phyloP scores from a whole-genome alignment of 2,329 filamentous ascomycete genomes.

The Exophiala lecanii-corni region DNA sequence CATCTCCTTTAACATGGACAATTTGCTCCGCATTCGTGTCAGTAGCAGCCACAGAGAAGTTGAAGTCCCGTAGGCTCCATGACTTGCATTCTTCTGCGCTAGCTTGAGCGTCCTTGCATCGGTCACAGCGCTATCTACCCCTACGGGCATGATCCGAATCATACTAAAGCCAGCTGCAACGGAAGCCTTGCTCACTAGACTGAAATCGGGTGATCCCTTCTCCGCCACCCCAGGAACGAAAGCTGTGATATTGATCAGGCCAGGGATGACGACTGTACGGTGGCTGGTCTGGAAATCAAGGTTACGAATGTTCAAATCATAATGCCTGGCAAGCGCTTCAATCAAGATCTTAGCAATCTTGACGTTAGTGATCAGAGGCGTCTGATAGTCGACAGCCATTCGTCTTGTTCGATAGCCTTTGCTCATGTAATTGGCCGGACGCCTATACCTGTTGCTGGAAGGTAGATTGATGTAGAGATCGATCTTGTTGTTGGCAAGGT shows the following conservation, averaged over 20 bases:
- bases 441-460: constrained; percentile 95
- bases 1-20: constrained; percentile 65
- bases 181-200: constrained; percentile 66
- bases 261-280: constrained; percentile 66
- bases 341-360: constrained; percentile 98
- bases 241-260: constrained; percentile 72
- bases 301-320: constrained; percentile 73
- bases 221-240: constrained; percentile 71
- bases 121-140: constrained; percentile 66
- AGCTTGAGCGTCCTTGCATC: constrained; percentile 66
- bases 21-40: constrained; percentile 71
- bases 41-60: constrained; percentile 71
- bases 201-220: constrained; percentile 61
- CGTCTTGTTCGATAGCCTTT: constrained; percentile 93
- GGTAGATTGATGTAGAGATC: constrained; percentile 98
- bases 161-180: constrained; percentile 73
- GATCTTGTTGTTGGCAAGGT: constrained; percentile 95
- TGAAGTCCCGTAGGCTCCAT: constrained; percentile 71
- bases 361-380: constrained; percentile 94
- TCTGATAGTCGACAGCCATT: constrained; percentile 98
- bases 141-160: constrained; percentile 73
- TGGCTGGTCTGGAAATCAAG: constrained; percentile 92
- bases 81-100: constrained; percentile 66
- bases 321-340: constrained; percentile 87
- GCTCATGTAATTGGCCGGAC: constrained; percentile 97